Conservation (phyloP, 306 rosid genomes). For the Arachis stenosperma region DNA sequence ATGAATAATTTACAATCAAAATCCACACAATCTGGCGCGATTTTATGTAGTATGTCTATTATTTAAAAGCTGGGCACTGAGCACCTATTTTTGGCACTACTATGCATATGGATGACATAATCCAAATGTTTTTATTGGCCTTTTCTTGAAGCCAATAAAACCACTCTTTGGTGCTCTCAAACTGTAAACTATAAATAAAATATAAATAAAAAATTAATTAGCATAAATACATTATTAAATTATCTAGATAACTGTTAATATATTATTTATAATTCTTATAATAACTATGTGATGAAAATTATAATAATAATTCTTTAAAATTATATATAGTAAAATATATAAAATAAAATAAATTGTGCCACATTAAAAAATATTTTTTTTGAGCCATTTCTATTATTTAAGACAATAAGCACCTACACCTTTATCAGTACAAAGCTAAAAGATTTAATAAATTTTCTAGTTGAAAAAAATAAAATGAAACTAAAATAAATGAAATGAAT, state of each 20-base stretch:
- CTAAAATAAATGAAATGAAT: neutral
- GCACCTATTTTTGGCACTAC: too few species aligned
- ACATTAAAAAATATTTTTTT: neutral
- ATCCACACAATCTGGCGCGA: too few species aligned
- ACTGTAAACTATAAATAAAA: neutral
- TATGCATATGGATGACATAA: too few species aligned
- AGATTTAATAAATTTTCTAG: neutral
- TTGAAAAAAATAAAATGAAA: constrained; percentile 3
- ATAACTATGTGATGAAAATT: too few species aligned
- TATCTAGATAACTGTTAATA: too few species aligned
- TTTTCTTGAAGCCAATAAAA: neutral
- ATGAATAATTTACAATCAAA: too few species aligned
- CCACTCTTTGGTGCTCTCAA: constrained; percentile 26
- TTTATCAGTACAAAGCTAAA: neutral
- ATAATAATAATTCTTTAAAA: too few species aligned
- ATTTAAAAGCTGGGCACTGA: too few species aligned
- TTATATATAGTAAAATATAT: neutral
- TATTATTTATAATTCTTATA: too few species aligned
- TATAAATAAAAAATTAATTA: too few species aligned
- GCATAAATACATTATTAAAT: too few species aligned
- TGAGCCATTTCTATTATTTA: constrained; percentile 18
- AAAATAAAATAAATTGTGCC: neutral
- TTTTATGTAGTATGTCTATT: too few species aligned
- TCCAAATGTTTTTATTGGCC: neutral
- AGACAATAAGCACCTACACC: neutral